These are phyloP conservation scores for Blastocystis sp. DNA, from an alignment of 352 stramenopile genomes.

Conservation along the genomic window DNA sequence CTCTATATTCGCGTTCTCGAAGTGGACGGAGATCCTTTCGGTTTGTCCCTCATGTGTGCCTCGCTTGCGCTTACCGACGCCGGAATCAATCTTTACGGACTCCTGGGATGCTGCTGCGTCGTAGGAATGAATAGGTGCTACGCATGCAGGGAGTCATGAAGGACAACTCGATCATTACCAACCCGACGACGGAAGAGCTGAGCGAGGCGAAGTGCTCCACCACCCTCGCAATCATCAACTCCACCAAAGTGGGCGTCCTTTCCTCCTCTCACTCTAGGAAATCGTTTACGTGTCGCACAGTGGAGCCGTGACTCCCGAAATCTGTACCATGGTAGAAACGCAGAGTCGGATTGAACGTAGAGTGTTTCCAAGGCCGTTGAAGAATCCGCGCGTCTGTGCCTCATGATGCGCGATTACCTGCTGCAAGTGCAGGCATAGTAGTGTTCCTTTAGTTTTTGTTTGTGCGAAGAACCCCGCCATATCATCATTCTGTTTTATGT, in stretches of 20 bases:
- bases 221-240: slow-evolving; percentile 21
- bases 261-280: not conserved
- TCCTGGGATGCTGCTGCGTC: slow-evolving; percentile 42
- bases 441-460: not conserved
- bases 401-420: slow-evolving; percentile 10
- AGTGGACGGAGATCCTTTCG: slow-evolving; percentile 51
- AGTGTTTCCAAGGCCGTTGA: slow-evolving; percentile 38
- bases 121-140: not conserved
- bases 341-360: not conserved
- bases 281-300: slow-evolving; percentile 26
- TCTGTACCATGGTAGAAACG: slow-evolving; percentile 33
- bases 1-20: slow-evolving; percentile 38
- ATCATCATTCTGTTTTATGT: not conserved
- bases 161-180: slow-evolving; percentile 20
- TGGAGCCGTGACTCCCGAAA: slow-evolving; percentile 17
- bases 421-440: not conserved
- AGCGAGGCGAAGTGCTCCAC: slow-evolving; percentile 6
- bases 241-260: not conserved
- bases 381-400: slow-evolving; percentile 23
- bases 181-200: slow-evolving; percentile 7
- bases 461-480: slow-evolving; percentile 35
- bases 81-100: slow-evolving; percentile 22
- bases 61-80: slow-evolving; percentile 32
- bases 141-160: slow-evolving; percentile 22
- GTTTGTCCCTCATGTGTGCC: slow-evolving; percentile 29